Evolutionary conservation across 768 basidiomycete genomes (phyloP).

Genomic region (Hirschioporus abietinus): DNA sequence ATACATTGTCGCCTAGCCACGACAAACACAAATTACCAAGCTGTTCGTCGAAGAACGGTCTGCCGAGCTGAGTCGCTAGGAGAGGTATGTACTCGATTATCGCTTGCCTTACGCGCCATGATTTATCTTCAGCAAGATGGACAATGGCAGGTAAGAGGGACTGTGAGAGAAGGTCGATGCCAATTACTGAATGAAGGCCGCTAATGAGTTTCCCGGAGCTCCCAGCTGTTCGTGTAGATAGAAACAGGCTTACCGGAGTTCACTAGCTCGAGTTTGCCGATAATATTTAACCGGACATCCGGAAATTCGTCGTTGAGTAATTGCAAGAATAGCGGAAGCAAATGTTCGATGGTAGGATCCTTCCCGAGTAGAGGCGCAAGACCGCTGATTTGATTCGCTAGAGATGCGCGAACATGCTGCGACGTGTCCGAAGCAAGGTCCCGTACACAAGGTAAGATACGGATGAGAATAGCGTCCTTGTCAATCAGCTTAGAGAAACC

Average conservation of each 20-base stretch:
- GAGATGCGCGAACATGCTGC: slow-evolving; percentile 94
- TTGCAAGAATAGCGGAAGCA: slow-evolving; percentile 94
- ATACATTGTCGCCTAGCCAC: slow-evolving; percentile 98
- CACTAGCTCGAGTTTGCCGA: slow-evolving; percentile 96
- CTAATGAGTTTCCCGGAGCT: slow-evolving; percentile 9
- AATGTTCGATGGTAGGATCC: slow-evolving; percentile 90
- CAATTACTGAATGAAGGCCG: slow-evolving; percentile 66
- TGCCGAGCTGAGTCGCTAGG: slow-evolving; percentile 95
- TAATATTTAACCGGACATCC: slow-evolving; percentile 95
- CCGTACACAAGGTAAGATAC: slow-evolving; percentile 91
- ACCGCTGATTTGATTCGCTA: slow-evolving; percentile 94
- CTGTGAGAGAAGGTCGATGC: slow-evolving; percentile 90
- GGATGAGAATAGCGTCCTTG: slow-evolving; percentile 87
- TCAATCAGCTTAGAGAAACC: slow-evolving; percentile 94
- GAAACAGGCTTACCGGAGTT: slow-evolving; percentile 64
- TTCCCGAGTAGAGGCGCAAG: slow-evolving; percentile 91
- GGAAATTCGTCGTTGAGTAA: slow-evolving; percentile 98
- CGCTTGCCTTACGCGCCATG: slow-evolving; percentile 98
- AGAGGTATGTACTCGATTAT: slow-evolving; percentile 99
- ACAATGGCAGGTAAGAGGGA: slow-evolving; percentile 97
- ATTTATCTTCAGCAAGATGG: slow-evolving; percentile 97
- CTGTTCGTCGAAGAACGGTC: slow-evolving; percentile 96
- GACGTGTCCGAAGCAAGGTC: slow-evolving; percentile 91
- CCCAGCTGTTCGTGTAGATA: slow-evolving; percentile 3
- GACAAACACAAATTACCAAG: slow-evolving; percentile 97